Evolutionary conservation across 108 stramenopile genomes (phyloP).

Genomic region (Schizochytrium sp.): DNA sequence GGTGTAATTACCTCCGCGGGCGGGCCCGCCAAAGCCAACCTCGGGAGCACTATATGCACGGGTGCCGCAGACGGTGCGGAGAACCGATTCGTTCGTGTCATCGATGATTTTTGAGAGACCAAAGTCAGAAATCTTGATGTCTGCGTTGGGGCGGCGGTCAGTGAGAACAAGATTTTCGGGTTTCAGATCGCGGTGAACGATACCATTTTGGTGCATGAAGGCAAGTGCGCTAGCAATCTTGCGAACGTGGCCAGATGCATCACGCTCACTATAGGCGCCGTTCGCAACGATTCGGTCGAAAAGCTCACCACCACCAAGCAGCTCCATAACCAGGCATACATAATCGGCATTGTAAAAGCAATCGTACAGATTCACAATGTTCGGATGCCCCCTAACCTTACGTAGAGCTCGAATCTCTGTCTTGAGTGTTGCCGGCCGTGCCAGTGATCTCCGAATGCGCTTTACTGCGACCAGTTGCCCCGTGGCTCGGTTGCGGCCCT

Average conservation of each 20-base stretch:
- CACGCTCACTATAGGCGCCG: conserved; percentile 72
- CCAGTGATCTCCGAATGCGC: conserved; percentile 49
- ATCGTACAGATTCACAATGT: conserved; percentile 82
- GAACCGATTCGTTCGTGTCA: background rate
- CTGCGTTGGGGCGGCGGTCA: conserved; percentile 41
- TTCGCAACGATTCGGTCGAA: conserved; percentile 74
- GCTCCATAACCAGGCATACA: conserved; percentile 83
- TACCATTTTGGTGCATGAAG: conserved; percentile 82
- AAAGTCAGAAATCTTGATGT: conserved; percentile 83
- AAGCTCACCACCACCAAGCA: conserved; percentile 81
- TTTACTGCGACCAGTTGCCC: conserved; percentile 57
- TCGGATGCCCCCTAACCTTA: conserved; percentile 74
- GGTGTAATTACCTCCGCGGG: conserved; percentile 64
- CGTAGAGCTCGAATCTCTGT: conserved; percentile 53
- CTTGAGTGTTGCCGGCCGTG: conserved; percentile 53
- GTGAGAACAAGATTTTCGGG: conserved; percentile 83
- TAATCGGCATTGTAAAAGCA: conserved; percentile 79
- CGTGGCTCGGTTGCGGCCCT: conserved; percentile 10
- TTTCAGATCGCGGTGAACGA: conserved; percentile 89
- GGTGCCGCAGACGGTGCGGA: conserved; percentile 68
- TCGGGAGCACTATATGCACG: conserved; percentile 70
- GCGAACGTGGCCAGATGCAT: conserved; percentile 75
- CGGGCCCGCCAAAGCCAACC: conserved; percentile 47
- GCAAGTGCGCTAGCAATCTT: conserved; percentile 79
- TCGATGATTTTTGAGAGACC: conserved; percentile 73